These are phyloP conservation scores for Linum lewisii DNA, from an alignment of 345 rosid species.

Conservation along the genomic window DNA sequence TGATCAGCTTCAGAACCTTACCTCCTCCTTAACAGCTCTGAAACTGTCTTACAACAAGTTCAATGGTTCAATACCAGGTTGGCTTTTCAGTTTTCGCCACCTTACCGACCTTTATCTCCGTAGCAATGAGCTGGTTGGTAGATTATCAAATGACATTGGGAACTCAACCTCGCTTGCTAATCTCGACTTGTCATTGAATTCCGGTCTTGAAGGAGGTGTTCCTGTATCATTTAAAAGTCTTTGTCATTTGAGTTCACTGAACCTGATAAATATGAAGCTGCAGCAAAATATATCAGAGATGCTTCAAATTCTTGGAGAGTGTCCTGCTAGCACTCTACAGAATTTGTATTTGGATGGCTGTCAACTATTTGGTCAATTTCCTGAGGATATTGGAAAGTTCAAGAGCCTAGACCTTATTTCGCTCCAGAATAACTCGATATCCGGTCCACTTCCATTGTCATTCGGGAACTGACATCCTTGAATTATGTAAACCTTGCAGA, in stretches of 20 bases:
- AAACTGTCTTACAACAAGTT: neutral
- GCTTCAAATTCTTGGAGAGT: neutral
- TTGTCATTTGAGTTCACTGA: neutral
- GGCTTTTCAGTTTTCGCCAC: slow-evolving; percentile 10
- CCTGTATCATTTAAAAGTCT: neutral
- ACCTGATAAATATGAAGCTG: neutral
- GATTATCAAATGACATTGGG: neutral
- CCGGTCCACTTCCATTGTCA: neutral
- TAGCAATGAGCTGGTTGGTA: neutral
- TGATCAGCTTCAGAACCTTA: slow-evolving; percentile 1
- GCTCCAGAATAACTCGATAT: neutral
- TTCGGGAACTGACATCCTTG: neutral
- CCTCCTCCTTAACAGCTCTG: neutral
- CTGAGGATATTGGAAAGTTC: neutral
- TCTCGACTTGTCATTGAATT: neutral
- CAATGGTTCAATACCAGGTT: slow-evolving; percentile 13
- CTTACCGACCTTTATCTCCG: neutral
- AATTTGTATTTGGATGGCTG: neutral
- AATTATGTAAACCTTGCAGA: neutral
- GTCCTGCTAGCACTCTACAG: neutral
- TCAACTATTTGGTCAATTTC: neutral
- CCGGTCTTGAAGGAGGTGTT: neutral
- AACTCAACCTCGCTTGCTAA: neutral
- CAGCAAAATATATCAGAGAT: neutral
- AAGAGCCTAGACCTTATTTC: neutral